Evolutionary conservation across 78 protist genomes (phyloP), one percentile per base, ranked within the genome.

Genomic region (Chrysochromulina tobinii): DNA sequence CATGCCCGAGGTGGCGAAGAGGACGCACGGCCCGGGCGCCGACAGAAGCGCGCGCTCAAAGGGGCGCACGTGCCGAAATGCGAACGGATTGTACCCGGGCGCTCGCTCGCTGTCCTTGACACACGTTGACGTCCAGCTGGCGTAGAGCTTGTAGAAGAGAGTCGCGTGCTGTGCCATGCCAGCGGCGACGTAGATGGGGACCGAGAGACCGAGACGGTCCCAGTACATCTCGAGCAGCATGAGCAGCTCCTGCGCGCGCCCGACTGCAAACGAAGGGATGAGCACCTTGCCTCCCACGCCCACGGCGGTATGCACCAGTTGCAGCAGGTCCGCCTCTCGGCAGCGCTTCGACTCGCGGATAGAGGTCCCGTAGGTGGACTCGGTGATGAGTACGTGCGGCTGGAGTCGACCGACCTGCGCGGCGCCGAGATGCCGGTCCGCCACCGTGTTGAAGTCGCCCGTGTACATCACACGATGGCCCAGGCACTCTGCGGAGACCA

Each of bases 1-100:
- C 99, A 98, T 98, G 64, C 99, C 99, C 2, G 99, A 99, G 14
- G 99, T 97, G 21, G 99, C 99, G 79, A 98, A 98, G 18, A 98
- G 89, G 7, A 98, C 99, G 94, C 90, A 89, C 72, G 90, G 91
- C 2, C 97, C 98, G 4, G 94, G 94, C 58, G 59, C 66, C 69
- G 89, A 95, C 20, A 89, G 77, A 15, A 75, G 5, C 15, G 73
- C 75, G 4, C 91, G 87, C 66, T 95, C 95, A 64, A 96, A 96
- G 27, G 96, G 93, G 55, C 85, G 81, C 14, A 98, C 93, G 91
- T 96, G 94, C 57, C 54, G 55, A 57, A 96, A 98, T 57, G 93
- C 98, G 88, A 98, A 98, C 94, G 94, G 95, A 69, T 96, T 96
- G 14, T 7, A 15, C 48, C 38, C 55, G 25, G 53, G 20, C 61